Evolutionary conservation across 768 basidiomycete genomes (phyloP).

Genomic region (Mycena rosella): DNA sequence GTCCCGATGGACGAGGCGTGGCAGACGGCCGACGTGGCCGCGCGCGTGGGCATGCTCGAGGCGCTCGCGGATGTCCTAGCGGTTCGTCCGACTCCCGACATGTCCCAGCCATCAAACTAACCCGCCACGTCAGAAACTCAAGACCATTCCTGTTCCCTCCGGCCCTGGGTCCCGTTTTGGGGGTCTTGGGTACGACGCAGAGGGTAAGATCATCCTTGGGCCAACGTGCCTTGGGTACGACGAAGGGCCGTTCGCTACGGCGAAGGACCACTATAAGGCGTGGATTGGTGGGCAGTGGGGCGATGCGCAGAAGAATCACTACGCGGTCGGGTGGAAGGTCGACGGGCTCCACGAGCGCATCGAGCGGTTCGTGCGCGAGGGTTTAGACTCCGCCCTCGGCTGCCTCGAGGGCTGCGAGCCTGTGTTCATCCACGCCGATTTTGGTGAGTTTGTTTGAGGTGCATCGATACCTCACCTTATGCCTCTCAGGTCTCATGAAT

Average conservation of each 20-base stretch:
- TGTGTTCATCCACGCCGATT: constrained; percentile 24
- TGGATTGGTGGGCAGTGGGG: constrained; percentile 28
- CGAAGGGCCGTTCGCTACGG: constrained; percentile 20
- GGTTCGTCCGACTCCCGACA: constrained; percentile 7
- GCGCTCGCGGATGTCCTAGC: constrained; percentile 26
- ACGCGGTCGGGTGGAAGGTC: constrained; percentile 19
- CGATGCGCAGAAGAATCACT: constrained; percentile 21
- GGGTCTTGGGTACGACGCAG: constrained; percentile 18
- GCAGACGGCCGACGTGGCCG: constrained; percentile 13
- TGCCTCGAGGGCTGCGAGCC: constrained; percentile 16
- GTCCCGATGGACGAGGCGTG: constrained; percentile 26
- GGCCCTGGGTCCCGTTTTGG: constrained; percentile 7
- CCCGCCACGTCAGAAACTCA: constrained; percentile 11
- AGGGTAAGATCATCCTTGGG: constrained; percentile 22
- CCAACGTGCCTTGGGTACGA: constrained; percentile 24
- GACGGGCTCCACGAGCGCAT: constrained; percentile 24
- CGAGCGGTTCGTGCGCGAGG: constrained; percentile 17
- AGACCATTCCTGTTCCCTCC: constrained; percentile 7
- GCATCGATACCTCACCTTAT: not conserved
- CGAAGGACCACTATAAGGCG: constrained; percentile 26
- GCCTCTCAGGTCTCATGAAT: constrained; percentile 13
- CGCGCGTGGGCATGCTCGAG: constrained; percentile 26
- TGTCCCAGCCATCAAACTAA: not conserved
- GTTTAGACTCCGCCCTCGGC: constrained; percentile 25
- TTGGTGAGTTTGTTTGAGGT: not conserved